phyloP scores from a whole-genome alignment of 352 stramenopile species.

The Phytophthora chlamydospora region DNA sequence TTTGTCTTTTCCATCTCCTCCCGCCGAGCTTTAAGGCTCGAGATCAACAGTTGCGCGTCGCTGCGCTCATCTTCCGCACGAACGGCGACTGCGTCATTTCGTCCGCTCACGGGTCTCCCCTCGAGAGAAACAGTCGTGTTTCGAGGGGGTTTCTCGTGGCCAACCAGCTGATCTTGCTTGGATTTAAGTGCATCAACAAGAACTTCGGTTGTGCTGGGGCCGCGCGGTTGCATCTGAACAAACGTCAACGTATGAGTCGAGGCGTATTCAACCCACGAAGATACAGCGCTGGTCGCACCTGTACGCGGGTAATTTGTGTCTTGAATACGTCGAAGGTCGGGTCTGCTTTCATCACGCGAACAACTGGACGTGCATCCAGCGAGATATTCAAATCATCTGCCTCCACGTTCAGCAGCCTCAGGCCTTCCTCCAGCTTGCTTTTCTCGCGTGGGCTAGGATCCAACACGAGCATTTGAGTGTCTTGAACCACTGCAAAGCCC shows the following conservation, averaged over 20 bases:
- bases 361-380: conserved; percentile 44
- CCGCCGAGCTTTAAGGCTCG: conserved; percentile 74
- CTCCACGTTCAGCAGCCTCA: conserved; percentile 73
- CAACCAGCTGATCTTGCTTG: conserved; percentile 77
- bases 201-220: conserved; percentile 78
- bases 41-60: conserved; percentile 75
- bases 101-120: conserved; percentile 11
- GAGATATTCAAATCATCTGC: conserved; percentile 80
- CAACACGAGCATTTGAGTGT: conserved; percentile 60
- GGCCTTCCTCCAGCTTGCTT: conserved; percentile 48
- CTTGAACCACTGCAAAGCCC: conserved; percentile 61
- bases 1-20: conserved; percentile 82
- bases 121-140: conserved; percentile 66
- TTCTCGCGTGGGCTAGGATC: conserved; percentile 27
- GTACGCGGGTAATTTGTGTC: conserved; percentile 82
- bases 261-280: not conserved
- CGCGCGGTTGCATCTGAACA: conserved; percentile 77
- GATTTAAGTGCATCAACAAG: conserved; percentile 76
- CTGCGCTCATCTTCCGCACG: conserved; percentile 41
- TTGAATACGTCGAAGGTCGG: conserved; percentile 83
- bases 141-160: conserved; percentile 61
- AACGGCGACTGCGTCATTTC: conserved; percentile 14
- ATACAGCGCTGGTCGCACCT: conserved; percentile 38
- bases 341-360: conserved; percentile 46
- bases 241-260: conserved; percentile 4